phyloP scores from a whole-genome alignment of 192 early-diverging fungal species.

The Coemansia pectinata region DNA sequence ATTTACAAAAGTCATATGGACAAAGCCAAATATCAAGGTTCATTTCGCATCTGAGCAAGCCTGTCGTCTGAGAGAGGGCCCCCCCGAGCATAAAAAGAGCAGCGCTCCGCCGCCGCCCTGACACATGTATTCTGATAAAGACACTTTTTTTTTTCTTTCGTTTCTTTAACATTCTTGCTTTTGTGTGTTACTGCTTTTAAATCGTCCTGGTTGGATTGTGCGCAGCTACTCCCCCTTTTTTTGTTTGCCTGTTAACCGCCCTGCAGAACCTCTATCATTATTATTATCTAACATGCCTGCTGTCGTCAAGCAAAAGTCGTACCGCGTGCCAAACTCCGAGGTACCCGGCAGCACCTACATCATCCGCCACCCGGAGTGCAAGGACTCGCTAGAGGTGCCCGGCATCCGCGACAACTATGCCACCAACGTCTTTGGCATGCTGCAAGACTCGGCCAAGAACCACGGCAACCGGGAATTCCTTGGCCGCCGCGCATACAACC shows the following conservation, averaged over 20 bases:
- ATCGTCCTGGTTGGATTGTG: no score
- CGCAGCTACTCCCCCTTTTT: no score
- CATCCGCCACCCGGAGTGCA: slow-evolving; percentile 41
- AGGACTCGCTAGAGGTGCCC: slow-evolving; percentile 35
- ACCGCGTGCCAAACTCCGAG: slow-evolving; percentile 52
- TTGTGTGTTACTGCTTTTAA: neutral
- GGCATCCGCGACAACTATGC: slow-evolving; percentile 22
- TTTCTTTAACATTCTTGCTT: neutral
- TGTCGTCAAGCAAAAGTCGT: slow-evolving; percentile 35
- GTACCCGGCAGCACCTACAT: slow-evolving; percentile 45
- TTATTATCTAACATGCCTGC: slow-evolving; percentile 11
- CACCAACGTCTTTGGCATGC: slow-evolving; percentile 45
- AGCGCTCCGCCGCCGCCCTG: neutral
- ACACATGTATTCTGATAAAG: neutral
- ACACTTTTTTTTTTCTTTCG: neutral
- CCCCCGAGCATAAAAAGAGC: neutral
- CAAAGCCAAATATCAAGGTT: neutral
- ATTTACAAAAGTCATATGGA: neutral
- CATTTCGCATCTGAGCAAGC: neutral
- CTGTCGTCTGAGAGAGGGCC: neutral
- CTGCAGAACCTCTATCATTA: neutral
- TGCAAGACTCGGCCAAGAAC: slow-evolving; percentile 55
- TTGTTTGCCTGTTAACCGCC: neutral
- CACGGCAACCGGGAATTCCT: slow-evolving; percentile 62
- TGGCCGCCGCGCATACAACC: slow-evolving; percentile 64